These are phyloP conservation scores for Lunasporangiospora selenospora DNA, from an alignment of 192 early-diverging fungal species.

Conservation along the genomic window DNA sequence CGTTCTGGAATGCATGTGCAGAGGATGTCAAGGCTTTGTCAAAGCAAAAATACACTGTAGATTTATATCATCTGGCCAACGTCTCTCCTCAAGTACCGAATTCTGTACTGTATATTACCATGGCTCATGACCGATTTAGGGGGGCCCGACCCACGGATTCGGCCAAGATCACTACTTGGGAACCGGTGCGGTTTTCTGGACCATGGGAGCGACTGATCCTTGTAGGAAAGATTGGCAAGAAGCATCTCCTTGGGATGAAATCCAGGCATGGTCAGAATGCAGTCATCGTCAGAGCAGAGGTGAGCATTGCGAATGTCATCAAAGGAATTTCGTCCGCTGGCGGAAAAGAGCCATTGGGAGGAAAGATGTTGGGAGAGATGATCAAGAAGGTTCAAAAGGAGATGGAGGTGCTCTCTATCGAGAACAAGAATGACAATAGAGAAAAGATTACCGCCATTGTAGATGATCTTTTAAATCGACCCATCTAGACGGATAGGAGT, in stretches of 20 bases:
- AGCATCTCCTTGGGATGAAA: conserved; percentile 20
- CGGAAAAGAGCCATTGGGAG: conserved; percentile 2
- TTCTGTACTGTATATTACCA: conserved; percentile 27
- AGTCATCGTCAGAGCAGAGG: too few relatives aligned
- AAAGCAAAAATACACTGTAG: too few relatives aligned
- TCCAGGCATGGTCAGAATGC: too few relatives aligned
- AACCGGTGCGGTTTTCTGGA: too few relatives aligned
- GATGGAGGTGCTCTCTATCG: conserved; percentile 25
- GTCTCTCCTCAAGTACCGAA: too few relatives aligned
- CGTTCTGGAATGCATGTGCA: too few relatives aligned
- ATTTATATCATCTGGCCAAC: too few relatives aligned
- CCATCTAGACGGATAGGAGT: too few relatives aligned
- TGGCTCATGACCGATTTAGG: conserved; percentile 35
- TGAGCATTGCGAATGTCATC: conserved; percentile 29
- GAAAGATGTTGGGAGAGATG: conserved; percentile 18
- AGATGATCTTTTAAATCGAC: conserved; percentile 31
- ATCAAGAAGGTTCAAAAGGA: conserved; percentile 18
- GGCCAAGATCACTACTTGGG: conserved; percentile 17
- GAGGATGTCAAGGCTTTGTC: too few relatives aligned
- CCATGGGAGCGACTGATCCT: conserved; percentile 27
- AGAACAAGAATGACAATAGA: conserved; percentile 20
- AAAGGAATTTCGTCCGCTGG: conserved; percentile 7
- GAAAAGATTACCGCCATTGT: conserved; percentile 27
- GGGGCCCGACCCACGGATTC: conserved; percentile 27
- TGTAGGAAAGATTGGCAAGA: conserved; percentile 33